Evolutionary conservation across 2,329 filamentous ascomycete genomes (phyloP).

Genomic region (Sclerotinia sclerotiorum): DNA sequence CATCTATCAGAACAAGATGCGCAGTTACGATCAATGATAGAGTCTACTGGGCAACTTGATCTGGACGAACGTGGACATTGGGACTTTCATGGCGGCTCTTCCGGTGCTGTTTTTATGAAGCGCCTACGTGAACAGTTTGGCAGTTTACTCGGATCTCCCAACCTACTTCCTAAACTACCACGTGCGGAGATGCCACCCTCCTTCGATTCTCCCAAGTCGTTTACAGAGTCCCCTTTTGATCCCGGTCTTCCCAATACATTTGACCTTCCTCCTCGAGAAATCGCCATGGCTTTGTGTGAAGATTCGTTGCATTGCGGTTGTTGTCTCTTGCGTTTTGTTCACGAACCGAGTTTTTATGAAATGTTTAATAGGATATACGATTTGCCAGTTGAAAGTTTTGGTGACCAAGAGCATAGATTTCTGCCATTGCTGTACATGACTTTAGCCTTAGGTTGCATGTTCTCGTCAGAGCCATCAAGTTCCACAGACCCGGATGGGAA

Average conservation of each 20-base stretch:
- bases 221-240: conserved; percentile 39
- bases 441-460: conserved; percentile 72
- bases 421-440: conserved; percentile 70
- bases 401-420: conserved; percentile 64
- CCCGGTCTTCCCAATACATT: conserved; percentile 43
- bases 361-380: conserved; percentile 78
- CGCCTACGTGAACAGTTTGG: conserved; percentile 87
- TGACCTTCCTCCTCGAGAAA: conserved; percentile 67
- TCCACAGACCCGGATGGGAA: conserved; percentile 46
- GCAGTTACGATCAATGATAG: conserved; percentile 90
- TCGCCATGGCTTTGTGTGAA: conserved; percentile 54
- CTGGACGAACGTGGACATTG: conserved; percentile 88
- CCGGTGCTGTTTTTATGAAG: conserved; percentile 82
- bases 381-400: conserved; percentile 60
- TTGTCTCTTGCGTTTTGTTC: conserved; percentile 67
- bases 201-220: conserved; percentile 39
- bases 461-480: conserved; percentile 57
- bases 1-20: conserved; percentile 56
- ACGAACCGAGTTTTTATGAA: conserved; percentile 77
- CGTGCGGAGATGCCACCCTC: conserved; percentile 38
- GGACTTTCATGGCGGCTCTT: conserved; percentile 94
- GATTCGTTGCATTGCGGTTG: conserved; percentile 58
- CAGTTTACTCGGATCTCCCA: conserved; percentile 65
- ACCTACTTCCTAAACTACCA: conserved; percentile 56
- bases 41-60: conserved; percentile 86